Percentiles rank a stretch among this genome's conserved stretches.
These are phyloP conservation scores for Rhinocladiella mackenziei DNA, from an alignment of 2,329 filamentous ascomycete genomes.

Conservation along the genomic window DNA sequence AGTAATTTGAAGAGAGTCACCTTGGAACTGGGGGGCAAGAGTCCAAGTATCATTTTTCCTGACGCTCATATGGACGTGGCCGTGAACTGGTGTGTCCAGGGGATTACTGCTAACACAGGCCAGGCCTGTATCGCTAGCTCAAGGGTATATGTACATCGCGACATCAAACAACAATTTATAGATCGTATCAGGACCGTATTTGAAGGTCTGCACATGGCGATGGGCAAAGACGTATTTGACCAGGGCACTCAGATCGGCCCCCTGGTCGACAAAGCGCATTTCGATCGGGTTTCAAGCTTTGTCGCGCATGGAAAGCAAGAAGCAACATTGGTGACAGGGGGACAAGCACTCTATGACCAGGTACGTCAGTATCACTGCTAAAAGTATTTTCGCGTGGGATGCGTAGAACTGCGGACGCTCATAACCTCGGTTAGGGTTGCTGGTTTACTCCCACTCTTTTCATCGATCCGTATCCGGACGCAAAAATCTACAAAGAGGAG, in stretches of 20 bases:
- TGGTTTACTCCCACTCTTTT: slow-evolving; percentile 60
- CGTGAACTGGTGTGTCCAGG: slow-evolving; percentile 53
- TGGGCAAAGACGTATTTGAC: slow-evolving; percentile 61
- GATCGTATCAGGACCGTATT: slow-evolving; percentile 57
- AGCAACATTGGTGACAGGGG: slow-evolving; percentile 59
- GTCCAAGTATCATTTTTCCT: slow-evolving; percentile 58
- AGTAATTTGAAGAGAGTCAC: slow-evolving; percentile 54
- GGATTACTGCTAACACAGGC: neutral
- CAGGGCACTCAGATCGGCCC: slow-evolving; percentile 70
- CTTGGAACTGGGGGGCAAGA: slow-evolving; percentile 63
- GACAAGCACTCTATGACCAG: too few relatives aligned
- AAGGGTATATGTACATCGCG: slow-evolving; percentile 59
- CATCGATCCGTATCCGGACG: slow-evolving; percentile 58
- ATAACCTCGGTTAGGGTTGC: slow-evolving; percentile 39
- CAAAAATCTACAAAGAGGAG: slow-evolving; percentile 38
- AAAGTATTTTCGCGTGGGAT: too few relatives aligned
- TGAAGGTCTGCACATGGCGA: slow-evolving; percentile 52
- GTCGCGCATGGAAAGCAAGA: slow-evolving; percentile 67
- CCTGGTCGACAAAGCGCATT: slow-evolving; percentile 67
- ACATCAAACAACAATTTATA: slow-evolving; percentile 60
- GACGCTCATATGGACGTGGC: slow-evolving; percentile 64
- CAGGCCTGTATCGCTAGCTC: slow-evolving; percentile 60
- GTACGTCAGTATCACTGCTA: too few relatives aligned
- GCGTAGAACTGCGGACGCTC: too few relatives aligned
- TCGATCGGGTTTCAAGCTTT: slow-evolving; percentile 65